These are phyloP conservation scores for Tricholoma matsutake DNA, from an alignment of 768 basidiomycete genomes.

Conservation along the genomic window DNA sequence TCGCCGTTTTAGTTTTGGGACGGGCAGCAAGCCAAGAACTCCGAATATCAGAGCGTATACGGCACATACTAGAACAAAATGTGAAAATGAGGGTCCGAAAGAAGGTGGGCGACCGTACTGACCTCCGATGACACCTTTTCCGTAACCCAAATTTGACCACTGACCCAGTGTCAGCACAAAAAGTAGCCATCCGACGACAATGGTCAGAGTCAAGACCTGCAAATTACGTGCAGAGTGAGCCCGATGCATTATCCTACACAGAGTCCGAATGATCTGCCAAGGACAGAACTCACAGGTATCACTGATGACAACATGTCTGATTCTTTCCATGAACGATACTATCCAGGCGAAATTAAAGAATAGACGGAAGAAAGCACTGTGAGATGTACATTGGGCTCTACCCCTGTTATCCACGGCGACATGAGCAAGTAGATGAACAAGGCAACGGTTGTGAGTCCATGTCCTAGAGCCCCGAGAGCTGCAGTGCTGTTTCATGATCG, in stretches of 20 bases:
- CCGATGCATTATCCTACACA: not conserved
- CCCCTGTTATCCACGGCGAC: conserved; percentile 63
- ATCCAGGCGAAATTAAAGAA: not conserved
- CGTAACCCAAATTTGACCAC: conserved; percentile 63
- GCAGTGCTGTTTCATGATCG: conserved; percentile 37
- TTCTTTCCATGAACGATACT: conserved; percentile 76
- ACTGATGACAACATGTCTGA: conserved; percentile 65
- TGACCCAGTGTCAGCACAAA: conserved; percentile 61
- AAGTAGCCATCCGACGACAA: conserved; percentile 66
- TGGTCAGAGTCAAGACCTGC: conserved; percentile 60
- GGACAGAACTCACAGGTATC: conserved; percentile 48
- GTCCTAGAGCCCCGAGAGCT: conserved; percentile 50
- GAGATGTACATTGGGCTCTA: conserved; percentile 62
- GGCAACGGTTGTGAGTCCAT: conserved; percentile 57
- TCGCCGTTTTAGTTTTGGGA: conserved; percentile 45
- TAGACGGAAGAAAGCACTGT: not conserved
- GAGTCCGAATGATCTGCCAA: not conserved
- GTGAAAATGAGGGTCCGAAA: conserved; percentile 4
- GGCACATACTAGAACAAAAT: conserved; percentile 49
- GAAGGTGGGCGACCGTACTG: conserved; percentile 13
- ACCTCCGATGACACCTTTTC: conserved; percentile 65
- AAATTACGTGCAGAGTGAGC: not conserved
- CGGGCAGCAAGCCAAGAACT: conserved; percentile 69
- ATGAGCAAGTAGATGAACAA: conserved; percentile 74
- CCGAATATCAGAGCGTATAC: conserved; percentile 71